Conservation (phyloP, 2,329 filamentous ascomycete species). For the Curvularia eragrostidis region DNA sequence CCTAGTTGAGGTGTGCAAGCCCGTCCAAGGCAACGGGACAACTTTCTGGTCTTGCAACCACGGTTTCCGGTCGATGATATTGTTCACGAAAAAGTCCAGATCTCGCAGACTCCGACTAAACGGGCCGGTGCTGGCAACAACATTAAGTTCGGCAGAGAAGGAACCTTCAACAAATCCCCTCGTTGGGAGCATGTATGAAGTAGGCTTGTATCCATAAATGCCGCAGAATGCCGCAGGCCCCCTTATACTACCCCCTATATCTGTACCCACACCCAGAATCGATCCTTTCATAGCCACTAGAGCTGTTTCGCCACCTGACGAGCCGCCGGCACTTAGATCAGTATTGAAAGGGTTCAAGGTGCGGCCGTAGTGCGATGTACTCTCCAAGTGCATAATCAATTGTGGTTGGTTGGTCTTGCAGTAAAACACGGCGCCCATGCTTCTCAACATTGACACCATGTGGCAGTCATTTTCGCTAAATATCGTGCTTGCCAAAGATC, state of each 20-base stretch:
- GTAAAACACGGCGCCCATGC: constrained; percentile 60
- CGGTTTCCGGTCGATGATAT: constrained; percentile 19
- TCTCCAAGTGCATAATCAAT: constrained; percentile 61
- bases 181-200: constrained; percentile 25
- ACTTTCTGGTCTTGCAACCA: constrained; percentile 26
- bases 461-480: constrained; percentile 61
- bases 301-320: constrained; percentile 43
- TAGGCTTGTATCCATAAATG: constrained; percentile 40
- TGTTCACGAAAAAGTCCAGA: constrained; percentile 25
- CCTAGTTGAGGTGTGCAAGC: constrained; percentile 19
- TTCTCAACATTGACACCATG: constrained; percentile 60
- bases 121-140: constrained; percentile 23
- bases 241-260: constrained; percentile 36
- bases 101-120: constrained; percentile 28
- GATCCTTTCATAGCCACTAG: constrained; percentile 31
- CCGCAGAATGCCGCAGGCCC: constrained; percentile 32
- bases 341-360: constrained; percentile 55
- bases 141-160: constrained; percentile 26
- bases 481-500: constrained; percentile 55
- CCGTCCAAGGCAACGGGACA: constrained; percentile 31
- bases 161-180: constrained; percentile 13
- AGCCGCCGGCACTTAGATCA: constrained; percentile 57
- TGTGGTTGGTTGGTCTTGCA: constrained; percentile 61
- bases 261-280: constrained; percentile 32
- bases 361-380: constrained; percentile 59